Conservation (phyloP, 169 alveolate genomes). For the Toxoplasma gondii region DNA sequence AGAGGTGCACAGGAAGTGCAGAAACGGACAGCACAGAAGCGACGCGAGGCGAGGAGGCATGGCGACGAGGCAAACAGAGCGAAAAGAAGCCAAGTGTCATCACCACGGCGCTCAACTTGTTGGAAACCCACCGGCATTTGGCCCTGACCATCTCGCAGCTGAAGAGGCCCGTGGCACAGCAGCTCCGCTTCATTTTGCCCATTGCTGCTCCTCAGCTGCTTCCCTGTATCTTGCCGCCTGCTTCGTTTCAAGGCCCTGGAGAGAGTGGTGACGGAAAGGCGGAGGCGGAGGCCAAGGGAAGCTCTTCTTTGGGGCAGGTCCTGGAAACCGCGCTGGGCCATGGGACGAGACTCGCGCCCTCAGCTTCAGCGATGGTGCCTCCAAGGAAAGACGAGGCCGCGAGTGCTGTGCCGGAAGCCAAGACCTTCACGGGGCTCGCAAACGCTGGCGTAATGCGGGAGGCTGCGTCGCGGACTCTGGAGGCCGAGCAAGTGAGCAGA, state of each 20-base stretch:
- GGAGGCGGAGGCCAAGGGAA: not conserved
- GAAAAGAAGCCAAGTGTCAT: not conserved
- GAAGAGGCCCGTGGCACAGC: not conserved
- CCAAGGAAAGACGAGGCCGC: too few species aligned
- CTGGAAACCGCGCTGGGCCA: too few species aligned
- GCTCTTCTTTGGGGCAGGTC: too few species aligned
- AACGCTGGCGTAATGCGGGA: too few species aligned
- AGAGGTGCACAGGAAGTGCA: not conserved
- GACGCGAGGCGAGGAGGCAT: not conserved
- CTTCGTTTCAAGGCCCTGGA: not conserved
- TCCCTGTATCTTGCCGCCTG: constrained; percentile 13
- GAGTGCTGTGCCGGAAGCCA: too few species aligned
- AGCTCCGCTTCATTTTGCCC: not conserved
- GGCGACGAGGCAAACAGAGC: not conserved
- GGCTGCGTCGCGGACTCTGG: too few species aligned
- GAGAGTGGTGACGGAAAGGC: not conserved
- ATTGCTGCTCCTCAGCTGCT: not conserved
- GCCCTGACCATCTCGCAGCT: constrained; percentile 10
- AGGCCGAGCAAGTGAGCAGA: too few species aligned
- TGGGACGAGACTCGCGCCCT: too few species aligned
- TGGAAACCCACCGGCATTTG: constrained; percentile 5
- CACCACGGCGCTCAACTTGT: not conserved
- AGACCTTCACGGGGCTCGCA: too few species aligned
- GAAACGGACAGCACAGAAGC: not conserved
- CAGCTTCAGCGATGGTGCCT: too few species aligned